Evolutionary conservation across 768 basidiomycete genomes (phyloP), one percentile per base, ranked within the genome.

Genomic region (Lactifluus echinatus): DNA sequence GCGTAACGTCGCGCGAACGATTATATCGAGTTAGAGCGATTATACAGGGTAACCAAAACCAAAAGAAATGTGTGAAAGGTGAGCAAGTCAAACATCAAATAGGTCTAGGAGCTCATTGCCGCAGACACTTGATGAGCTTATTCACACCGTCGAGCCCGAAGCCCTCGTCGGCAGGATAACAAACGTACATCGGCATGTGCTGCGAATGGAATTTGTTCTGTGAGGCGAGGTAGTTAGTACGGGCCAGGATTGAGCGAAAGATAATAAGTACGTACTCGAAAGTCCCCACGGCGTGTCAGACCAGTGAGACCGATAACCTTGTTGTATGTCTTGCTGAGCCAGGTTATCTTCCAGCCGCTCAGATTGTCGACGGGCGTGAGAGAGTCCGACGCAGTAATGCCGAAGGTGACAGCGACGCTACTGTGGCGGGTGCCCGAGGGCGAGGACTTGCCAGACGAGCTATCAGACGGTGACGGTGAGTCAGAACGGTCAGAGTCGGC

Each of bases 81-180:
- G 24, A 50, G 29, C 6, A 19, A 15, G n/a, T n/a, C n/a, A n/a
- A n/a, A n/a, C n/a, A n/a, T n/a, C n/a, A n/a, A n/a, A n/a, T n/a
- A n/a, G n/a, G n/a, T n/a, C n/a, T n/a, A 3, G 12, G 1, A 28
- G 29, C 37, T 60, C 21, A 63, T 37, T 63, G 62, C 21, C 62
- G 62, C 49, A 63, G 33, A 40, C 43, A 53, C 59, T 73, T 77
- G 58, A 78, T 63, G 28, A 79, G 54, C 11, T 71, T 69, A 42
- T 76, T 74, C 43, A 76, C 72, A 6, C 75, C 74, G 36, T 79
- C 75, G 7, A 77, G 57, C 15, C 76, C 76, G 53, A 79, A 78
- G 2, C 73, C 75, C 10, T 80, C 72, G 2, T 73, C 69, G 4
- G 64, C 51, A 3, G 78, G 77, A 58, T 77, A 79, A 65, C 77